Evolutionary conservation across 257 asterid species (phyloP).

Genomic region (Solanum sparsipilum): DNA sequence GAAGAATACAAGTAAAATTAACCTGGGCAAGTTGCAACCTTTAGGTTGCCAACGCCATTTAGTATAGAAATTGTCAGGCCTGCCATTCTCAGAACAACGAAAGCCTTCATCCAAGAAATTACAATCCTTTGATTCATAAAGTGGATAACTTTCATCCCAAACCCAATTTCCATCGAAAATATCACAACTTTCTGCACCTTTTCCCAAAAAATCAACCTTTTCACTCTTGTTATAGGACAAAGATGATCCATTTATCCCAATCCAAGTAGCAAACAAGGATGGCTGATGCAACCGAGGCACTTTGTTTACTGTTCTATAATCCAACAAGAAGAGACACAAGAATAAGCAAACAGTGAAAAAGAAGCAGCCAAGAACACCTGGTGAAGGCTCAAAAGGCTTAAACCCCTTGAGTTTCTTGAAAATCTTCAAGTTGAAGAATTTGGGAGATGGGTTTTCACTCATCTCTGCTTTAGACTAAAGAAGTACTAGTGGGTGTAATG

Average conservation of each 20-base stretch:
- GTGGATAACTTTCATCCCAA: constrained; percentile 81
- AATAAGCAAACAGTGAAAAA: constrained; percentile 38
- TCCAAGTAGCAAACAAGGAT: constrained; percentile 18
- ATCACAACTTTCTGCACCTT: constrained; percentile 39
- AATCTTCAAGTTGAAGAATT: constrained; percentile 21
- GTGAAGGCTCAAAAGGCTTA: constrained; percentile 40
- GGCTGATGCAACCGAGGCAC: constrained; percentile 21
- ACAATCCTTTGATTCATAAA: constrained; percentile 56
- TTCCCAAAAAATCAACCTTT: constrained; percentile 41
- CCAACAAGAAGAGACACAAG: constrained; percentile 41
- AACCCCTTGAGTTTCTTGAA: constrained; percentile 50
- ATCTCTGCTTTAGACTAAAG: constrained; percentile 4
- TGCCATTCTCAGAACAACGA: constrained; percentile 63
- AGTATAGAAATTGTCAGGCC: constrained; percentile 64
- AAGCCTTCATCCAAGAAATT: constrained; percentile 61
- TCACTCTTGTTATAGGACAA: background rate
- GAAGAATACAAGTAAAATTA: background rate
- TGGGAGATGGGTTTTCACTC: constrained; percentile 18
- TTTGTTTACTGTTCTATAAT: constrained; percentile 29
- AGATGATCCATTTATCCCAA: constrained; percentile 21
- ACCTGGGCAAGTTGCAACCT: constrained; percentile 87
- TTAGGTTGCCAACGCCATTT: constrained; percentile 94
- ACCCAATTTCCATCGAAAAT: constrained; percentile 62
- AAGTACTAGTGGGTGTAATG: background rate
- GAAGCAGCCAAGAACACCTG: constrained; percentile 49